phyloP scores from a whole-genome alignment of 768 basidiomycete genomes.

The Leccinum disarticulatum region DNA sequence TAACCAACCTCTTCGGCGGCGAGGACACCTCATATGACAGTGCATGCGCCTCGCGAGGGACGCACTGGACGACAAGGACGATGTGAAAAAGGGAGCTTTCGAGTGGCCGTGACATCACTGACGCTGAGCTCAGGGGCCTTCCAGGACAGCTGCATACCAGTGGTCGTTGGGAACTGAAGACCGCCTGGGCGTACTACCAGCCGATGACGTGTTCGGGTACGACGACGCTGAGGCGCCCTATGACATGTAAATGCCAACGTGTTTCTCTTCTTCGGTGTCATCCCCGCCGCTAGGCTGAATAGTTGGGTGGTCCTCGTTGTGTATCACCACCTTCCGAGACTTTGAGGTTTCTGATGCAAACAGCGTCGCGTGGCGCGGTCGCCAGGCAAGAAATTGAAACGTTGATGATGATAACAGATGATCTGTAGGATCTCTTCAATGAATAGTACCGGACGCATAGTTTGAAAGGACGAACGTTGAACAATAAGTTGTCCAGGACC shows the following conservation, averaged over 20 bases:
- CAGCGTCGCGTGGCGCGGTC: neutral
- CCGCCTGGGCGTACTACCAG: slow-evolving; percentile 2
- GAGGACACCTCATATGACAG: no score
- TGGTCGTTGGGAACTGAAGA: slow-evolving; percentile 28
- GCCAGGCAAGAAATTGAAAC: no score
- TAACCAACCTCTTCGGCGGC: no score
- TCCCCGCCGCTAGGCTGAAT: neutral
- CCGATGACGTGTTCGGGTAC: slow-evolving; percentile 3
- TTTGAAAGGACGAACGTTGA: no score
- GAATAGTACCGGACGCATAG: neutral
- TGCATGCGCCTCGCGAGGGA: no score
- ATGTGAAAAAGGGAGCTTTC: no score
- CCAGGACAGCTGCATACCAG: slow-evolving; percentile 36
- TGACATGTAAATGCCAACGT: slow-evolving; percentile 11
- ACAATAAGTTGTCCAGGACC: no score
- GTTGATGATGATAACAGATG: neutral
- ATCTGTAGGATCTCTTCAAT: neutral
- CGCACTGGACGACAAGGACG: no score
- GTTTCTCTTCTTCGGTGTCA: neutral
- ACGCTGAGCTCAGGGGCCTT: slow-evolving; percentile 51
- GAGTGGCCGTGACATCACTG: slow-evolving; percentile 27
- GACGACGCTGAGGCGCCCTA: slow-evolving; percentile 17
- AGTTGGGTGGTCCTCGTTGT: neutral
- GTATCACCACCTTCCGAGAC: neutral
- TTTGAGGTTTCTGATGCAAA: slow-evolving; percentile 3